Percentiles rank a stretch among this genome's conserved stretches.
These are phyloP conservation scores for Thielaviopsis punctulata DNA, from an alignment of 2,329 filamentous ascomycete genomes.

Conservation along the genomic window DNA sequence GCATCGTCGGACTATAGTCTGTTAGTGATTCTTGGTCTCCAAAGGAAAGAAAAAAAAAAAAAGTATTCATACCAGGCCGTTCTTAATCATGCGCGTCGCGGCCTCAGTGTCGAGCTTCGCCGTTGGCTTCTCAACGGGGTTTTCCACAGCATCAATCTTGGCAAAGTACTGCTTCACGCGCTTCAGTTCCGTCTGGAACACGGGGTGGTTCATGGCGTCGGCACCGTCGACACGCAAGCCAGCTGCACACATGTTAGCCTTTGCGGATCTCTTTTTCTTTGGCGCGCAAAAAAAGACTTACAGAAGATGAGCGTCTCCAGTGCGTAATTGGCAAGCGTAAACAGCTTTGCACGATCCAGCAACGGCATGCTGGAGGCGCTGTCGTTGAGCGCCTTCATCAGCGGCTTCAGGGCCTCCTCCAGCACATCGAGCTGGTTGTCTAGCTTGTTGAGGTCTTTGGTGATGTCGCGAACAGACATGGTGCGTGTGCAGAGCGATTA, in stretches of 20 bases:
- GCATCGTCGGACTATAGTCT: constrained; percentile 32
- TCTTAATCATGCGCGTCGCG: constrained; percentile 64
- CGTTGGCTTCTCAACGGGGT: constrained; percentile 27
- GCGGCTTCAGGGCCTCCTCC: constrained; percentile 54
- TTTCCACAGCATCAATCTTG: constrained; percentile 71
- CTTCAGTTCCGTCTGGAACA: constrained; percentile 63
- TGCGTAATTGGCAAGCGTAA: constrained; percentile 72
- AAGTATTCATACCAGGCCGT: constrained; percentile 45
- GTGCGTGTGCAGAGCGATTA: neutral
- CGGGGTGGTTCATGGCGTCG: constrained; percentile 66
- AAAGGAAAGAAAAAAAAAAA: too few species aligned
- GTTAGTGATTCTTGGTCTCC: too few species aligned
- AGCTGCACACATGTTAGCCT: constrained; percentile 26
- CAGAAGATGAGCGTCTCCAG: constrained; percentile 84
- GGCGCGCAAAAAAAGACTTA: constrained; percentile 23
- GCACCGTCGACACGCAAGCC: constrained; percentile 63
- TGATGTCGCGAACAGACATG: constrained; percentile 37
- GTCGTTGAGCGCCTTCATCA: constrained; percentile 49
- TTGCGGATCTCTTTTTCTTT: constrained; percentile 3
- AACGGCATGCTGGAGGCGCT: constrained; percentile 66
- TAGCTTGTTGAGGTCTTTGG: constrained; percentile 54
- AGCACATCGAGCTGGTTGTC: constrained; percentile 66
- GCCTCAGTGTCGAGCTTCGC: constrained; percentile 52
- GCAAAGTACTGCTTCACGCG: constrained; percentile 81
- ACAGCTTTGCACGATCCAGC: constrained; percentile 89